phyloP scores from a whole-genome alignment of 1,284 basidiomycete genomes.

The Apiotrichum porosum region DNA sequence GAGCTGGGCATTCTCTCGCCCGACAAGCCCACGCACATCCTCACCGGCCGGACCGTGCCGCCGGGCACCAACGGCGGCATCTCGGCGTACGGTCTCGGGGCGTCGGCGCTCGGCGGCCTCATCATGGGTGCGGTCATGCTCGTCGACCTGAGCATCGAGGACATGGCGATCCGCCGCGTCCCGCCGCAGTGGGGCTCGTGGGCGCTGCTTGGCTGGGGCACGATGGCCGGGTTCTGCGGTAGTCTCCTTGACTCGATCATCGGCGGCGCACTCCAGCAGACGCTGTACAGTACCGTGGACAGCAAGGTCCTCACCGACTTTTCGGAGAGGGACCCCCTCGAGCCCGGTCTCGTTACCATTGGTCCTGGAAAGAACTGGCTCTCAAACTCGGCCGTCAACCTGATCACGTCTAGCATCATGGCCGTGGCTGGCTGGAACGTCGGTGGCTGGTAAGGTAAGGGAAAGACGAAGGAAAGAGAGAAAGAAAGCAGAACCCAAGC shows the following conservation, averaged over 20 bases:
- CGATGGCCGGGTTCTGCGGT: slow-evolving; percentile 64
- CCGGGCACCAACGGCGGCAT: slow-evolving; percentile 90
- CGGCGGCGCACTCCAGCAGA: slow-evolving; percentile 81
- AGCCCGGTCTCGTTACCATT: slow-evolving; percentile 55
- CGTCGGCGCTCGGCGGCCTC: slow-evolving; percentile 68
- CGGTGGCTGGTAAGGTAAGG: slow-evolving; percentile 7
- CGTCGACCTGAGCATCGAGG: slow-evolving; percentile 61
- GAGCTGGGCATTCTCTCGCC: slow-evolving; percentile 71
- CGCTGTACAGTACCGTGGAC: slow-evolving; percentile 63
- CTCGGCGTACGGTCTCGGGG: slow-evolving; percentile 66
- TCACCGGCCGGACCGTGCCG: slow-evolving; percentile 67
- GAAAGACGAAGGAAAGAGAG: too few relatives aligned
- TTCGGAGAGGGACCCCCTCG: slow-evolving; percentile 18
- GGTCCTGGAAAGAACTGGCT: slow-evolving; percentile 64
- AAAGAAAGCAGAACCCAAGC: too few relatives aligned
- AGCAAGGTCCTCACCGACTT: slow-evolving; percentile 66
- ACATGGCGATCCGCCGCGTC: slow-evolving; percentile 46
- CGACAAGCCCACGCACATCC: slow-evolving; percentile 65
- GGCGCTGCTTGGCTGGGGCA: slow-evolving; percentile 57
- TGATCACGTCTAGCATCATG: slow-evolving; percentile 29
- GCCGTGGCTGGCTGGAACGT: slow-evolving; percentile 32
- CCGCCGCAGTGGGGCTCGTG: slow-evolving; percentile 34
- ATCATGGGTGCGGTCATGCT: slow-evolving; percentile 64
- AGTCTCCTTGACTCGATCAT: slow-evolving; percentile 80
- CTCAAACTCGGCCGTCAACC: slow-evolving; percentile 56